Evolutionary conservation across 2,329 filamentous ascomycete genomes (phyloP).

Genomic region (Malbranchea zuffiana): DNA sequence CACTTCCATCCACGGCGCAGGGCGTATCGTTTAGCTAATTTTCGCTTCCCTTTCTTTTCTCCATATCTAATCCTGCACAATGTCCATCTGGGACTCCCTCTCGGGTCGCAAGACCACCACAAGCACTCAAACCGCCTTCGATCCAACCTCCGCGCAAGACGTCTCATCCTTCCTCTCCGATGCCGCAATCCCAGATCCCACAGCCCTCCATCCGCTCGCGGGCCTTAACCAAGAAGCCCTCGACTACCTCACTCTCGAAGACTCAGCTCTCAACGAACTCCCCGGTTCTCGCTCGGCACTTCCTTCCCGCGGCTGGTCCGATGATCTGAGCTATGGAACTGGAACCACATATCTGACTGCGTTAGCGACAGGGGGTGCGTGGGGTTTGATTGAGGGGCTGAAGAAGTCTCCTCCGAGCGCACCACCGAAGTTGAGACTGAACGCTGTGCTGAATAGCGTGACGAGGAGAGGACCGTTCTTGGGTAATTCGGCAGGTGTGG

Average conservation of each 20-base stretch:
- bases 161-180: conserved; percentile 75
- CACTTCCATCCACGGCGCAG: too few species aligned
- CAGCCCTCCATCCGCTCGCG: conserved; percentile 81
- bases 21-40: conserved; percentile 10
- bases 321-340: conserved; percentile 95
- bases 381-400: conserved; percentile 85
- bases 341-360: conserved; percentile 89
- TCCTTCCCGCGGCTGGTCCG: conserved; percentile 91
- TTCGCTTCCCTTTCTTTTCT: neutral
- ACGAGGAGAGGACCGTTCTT: conserved; percentile 88
- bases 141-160: conserved; percentile 63
- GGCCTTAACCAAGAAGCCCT: conserved; percentile 86
- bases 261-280: conserved; percentile 74
- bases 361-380: conserved; percentile 72
- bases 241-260: conserved; percentile 91
- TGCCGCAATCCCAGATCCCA: conserved; percentile 70
- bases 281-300: conserved; percentile 78
- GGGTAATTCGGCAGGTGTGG: conserved; percentile 89
- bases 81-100: conserved; percentile 52
- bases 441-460: conserved; percentile 88
- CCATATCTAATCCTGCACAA: conserved; percentile 22
- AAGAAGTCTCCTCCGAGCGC: conserved; percentile 58
- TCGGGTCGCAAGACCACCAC: conserved; percentile 48
- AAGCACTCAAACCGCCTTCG: conserved; percentile 51
- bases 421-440: conserved; percentile 82